Evolutionary conservation across 208 protist genomes (phyloP).

Genomic region (Leishmania major): DNA sequence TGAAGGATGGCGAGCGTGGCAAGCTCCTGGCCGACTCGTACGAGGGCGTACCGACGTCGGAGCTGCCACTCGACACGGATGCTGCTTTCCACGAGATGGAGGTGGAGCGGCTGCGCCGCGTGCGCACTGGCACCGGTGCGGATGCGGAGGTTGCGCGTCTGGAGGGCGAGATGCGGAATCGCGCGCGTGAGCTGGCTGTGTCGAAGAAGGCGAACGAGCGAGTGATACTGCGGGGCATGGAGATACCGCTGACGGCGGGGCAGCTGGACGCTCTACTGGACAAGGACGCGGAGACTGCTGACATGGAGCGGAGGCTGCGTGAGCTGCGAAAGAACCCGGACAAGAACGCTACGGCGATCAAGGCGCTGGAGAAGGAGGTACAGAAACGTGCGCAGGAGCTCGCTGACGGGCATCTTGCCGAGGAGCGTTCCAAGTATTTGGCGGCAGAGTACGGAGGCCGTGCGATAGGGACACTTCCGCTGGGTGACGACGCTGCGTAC

Average conservation of each 20-base stretch:
- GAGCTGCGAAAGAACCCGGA: conserved; percentile 42
- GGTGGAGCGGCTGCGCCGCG: no score
- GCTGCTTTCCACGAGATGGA: no score
- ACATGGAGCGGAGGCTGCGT: conserved; percentile 39
- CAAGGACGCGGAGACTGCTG: conserved; percentile 25
- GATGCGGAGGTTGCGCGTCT: no score
- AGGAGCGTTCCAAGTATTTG: conserved; percentile 33
- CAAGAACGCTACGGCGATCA: conserved; percentile 39
- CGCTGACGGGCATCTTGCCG: conserved; percentile 9
- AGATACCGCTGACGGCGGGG: neutral
- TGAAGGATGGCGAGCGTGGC: no score
- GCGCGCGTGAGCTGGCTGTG: no score
- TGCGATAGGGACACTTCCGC: conserved; percentile 26
- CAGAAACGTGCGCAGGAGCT: conserved; percentile 20
- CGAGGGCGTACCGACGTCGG: no score
- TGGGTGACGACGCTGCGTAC: conserved; percentile 53
- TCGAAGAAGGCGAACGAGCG: no score
- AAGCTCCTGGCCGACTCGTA: no score
- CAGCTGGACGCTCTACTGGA: conserved; percentile 36
- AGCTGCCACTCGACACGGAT: no score
- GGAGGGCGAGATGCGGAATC: no score
- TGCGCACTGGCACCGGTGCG: no score
- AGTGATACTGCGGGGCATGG: neutral
- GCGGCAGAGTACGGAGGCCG: conserved; percentile 49
- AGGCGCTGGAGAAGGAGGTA: conserved; percentile 48